Conservation (phyloP, 805 yeast species). For the Cephaloascus fragrans region DNA sequence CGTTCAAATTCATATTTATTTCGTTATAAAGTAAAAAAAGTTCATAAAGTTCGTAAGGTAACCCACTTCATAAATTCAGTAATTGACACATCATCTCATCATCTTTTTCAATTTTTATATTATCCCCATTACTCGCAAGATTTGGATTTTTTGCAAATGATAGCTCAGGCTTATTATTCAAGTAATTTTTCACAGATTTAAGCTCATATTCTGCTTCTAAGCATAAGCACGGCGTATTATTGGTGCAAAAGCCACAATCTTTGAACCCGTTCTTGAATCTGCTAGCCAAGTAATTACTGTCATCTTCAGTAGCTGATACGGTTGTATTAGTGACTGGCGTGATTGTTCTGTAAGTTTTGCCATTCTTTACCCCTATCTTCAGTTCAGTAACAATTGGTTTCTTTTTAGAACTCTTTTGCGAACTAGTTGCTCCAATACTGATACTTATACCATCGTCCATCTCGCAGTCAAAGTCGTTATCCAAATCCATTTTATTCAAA, state of each 20-base stretch:
- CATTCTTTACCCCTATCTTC: background rate
- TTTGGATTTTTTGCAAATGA: too few species aligned
- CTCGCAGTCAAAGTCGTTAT: background rate
- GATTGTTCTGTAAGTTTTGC: background rate
- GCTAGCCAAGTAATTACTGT: background rate
- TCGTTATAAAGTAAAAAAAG: too few species aligned
- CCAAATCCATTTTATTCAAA: background rate
- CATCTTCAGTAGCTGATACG: too few species aligned
- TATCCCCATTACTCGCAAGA: too few species aligned
- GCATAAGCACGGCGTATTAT: constrained; percentile 30
- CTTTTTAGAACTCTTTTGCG: background rate
- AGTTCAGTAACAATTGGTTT: background rate
- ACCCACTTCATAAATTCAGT: too few species aligned
- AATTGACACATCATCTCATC: background rate
- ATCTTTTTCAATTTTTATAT: background rate
- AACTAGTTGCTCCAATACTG: background rate
- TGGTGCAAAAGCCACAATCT: constrained; percentile 26
- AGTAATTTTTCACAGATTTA: constrained; percentile 1
- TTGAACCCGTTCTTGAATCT: constrained; percentile 5
- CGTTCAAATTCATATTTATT: too few species aligned
- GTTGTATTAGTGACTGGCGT: background rate
- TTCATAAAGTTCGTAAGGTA: too few species aligned
- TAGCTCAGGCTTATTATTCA: too few species aligned
- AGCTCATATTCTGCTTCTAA: constrained; percentile 22
- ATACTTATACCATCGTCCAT: background rate